Evolutionary conservation across 2,329 filamentous ascomycete species (phyloP).

Genomic region (Fragosphaeria purpurea): DNA sequence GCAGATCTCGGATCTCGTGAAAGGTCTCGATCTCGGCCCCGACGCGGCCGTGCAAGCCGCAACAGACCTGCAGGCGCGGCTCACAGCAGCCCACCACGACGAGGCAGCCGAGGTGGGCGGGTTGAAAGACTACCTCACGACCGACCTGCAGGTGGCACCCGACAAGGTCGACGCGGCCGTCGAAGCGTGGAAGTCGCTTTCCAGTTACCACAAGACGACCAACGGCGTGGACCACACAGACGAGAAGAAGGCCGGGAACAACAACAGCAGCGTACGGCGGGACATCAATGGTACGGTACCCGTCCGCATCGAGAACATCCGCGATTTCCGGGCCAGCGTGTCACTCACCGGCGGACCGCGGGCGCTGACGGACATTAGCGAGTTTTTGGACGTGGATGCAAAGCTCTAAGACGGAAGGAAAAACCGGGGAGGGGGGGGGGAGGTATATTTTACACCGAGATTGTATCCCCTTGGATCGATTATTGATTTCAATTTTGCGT

Average conservation of each 20-base stretch:
- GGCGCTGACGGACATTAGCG: constrained; percentile 63
- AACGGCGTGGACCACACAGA: constrained; percentile 20
- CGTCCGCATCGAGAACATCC: constrained; percentile 64
- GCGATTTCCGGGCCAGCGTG: constrained; percentile 69
- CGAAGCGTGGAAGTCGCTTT: constrained; percentile 25
- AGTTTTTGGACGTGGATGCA: constrained; percentile 76
- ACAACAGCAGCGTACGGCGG: constrained; percentile 21
- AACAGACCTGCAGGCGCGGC: constrained; percentile 23
- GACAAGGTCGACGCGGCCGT: constrained; percentile 36
- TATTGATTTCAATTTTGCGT: too few species aligned
- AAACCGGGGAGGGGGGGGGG: too few species aligned
- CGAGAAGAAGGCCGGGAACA: background rate
- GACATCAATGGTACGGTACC: constrained; percentile 42
- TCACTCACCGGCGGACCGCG: constrained; percentile 61
- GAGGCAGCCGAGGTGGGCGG: constrained; percentile 38
- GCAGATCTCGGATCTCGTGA: constrained; percentile 32
- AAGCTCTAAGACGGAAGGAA: constrained; percentile 49
- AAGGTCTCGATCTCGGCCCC: constrained; percentile 23
- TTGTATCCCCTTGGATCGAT: too few species aligned
- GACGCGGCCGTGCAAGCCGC: constrained; percentile 21
- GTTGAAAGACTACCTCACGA: constrained; percentile 39
- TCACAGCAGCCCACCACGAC: constrained; percentile 29
- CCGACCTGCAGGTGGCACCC: constrained; percentile 35
- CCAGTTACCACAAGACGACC: constrained; percentile 17
- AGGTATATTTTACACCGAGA: too few species aligned